Evolutionary conservation across 1,139 yeast genomes (phyloP).

Genomic region (Arxiozyma bovina): DNA sequence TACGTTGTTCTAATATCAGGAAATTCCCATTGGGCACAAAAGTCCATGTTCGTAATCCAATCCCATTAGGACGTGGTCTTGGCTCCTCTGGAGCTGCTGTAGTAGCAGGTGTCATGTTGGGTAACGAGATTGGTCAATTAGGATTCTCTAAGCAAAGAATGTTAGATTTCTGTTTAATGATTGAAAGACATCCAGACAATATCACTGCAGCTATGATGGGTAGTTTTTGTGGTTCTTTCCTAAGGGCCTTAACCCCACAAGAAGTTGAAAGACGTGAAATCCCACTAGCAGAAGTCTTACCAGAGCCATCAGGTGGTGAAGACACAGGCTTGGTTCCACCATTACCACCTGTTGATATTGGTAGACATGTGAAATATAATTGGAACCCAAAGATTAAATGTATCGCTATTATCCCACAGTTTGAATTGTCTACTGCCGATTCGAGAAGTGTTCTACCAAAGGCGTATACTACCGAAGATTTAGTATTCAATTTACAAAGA

Average conservation of each 20-base stretch:
- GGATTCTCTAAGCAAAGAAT: conserved; percentile 68
- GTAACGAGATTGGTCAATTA: conserved; percentile 71
- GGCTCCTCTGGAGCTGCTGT: conserved; percentile 99
- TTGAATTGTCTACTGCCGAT: conserved; percentile 87
- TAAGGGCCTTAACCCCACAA: conserved; percentile 64
- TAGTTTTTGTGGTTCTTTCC: conserved; percentile 91
- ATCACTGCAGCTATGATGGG: conserved; percentile 99
- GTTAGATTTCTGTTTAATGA: conserved; percentile 91
- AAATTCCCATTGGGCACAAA: conserved; percentile 79
- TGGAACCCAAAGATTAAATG: conserved; percentile 82
- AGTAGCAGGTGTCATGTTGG: conserved; percentile 92
- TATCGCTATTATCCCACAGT: conserved; percentile 83
- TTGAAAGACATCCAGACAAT: conserved; percentile 96
- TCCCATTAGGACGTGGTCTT: conserved; percentile 91
- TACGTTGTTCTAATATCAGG: conserved; percentile 69
- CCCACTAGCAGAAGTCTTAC: conserved; percentile 76
- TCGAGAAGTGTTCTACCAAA: conserved; percentile 83
- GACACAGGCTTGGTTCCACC: conserved; percentile 63
- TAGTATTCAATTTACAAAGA: conserved; percentile 80
- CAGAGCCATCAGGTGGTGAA: conserved; percentile 62
- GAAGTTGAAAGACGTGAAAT: conserved; percentile 70
- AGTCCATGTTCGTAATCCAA: conserved; percentile 75
- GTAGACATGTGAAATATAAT: conserved; percentile 78
- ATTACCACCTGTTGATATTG: conserved; percentile 76
- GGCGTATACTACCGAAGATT: conserved; percentile 69